Conservation (phyloP, 257 asterid species). For the Rehmannia glutinosa region DNA sequence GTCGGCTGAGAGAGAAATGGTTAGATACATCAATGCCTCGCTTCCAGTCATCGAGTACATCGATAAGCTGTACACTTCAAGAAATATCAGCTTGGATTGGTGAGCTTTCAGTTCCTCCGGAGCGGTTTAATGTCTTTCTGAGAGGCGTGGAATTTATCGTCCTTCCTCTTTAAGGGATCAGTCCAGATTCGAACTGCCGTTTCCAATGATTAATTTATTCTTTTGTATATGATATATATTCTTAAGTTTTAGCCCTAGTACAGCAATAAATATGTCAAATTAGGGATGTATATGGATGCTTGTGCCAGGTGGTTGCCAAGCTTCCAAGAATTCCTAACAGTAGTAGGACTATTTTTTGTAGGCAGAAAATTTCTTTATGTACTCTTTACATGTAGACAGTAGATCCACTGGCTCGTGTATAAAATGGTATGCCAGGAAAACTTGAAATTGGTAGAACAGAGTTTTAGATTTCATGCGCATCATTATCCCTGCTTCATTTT, state of each 20-base stretch:
- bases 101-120: constrained; percentile 25
- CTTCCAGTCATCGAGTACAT: constrained; percentile 76
- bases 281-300: neutral
- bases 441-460: neutral
- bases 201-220: neutral
- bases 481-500: neutral
- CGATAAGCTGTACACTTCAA: constrained; percentile 57
- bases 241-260: constrained; percentile 7
- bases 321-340: neutral
- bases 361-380: neutral
- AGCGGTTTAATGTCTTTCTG: neutral
- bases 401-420: constrained; percentile 1
- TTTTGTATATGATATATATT: neutral
- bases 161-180: neutral
- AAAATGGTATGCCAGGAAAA: neutral
- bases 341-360: neutral
- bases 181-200: neutral
- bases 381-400: neutral
- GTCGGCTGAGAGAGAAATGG: constrained; percentile 76
- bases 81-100: constrained; percentile 82
- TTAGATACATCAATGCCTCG: constrained; percentile 73
- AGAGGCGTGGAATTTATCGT: neutral
- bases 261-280: neutral
- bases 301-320: neutral
- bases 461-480: neutral